Evolutionary conservation across 2,329 filamentous ascomycete genomes (phyloP).

Genomic region (Dryadomyces sulphureus): DNA sequence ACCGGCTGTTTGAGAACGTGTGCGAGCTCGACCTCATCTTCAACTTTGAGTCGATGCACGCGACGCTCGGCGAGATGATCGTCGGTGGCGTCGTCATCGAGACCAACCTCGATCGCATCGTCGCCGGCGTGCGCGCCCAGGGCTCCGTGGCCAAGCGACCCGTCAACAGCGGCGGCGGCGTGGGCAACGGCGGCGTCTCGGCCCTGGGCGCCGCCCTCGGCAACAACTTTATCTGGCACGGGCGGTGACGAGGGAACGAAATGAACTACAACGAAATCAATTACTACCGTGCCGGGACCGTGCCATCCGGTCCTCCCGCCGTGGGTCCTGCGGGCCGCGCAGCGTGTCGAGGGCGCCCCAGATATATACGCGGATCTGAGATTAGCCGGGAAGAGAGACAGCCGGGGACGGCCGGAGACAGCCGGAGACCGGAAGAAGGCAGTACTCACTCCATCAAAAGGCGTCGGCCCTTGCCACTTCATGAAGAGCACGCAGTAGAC

Average conservation of each 20-base stretch:
- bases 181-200: conserved; percentile 13
- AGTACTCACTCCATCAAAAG: conserved; percentile 33
- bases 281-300: too few species aligned
- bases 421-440: background rate
- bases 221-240: conserved; percentile 42
- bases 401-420: background rate
- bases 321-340: background rate
- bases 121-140: conserved; percentile 66
- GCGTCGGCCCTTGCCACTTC: conserved; percentile 35
- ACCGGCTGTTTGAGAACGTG: conserved; percentile 93
- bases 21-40: conserved; percentile 98
- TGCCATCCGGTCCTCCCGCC: too few species aligned
- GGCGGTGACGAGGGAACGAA: conserved; percentile 14
- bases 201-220: conserved; percentile 35
- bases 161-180: conserved; percentile 48
- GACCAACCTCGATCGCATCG: conserved; percentile 76
- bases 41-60: conserved; percentile 94
- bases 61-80: conserved; percentile 83
- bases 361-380: conserved; percentile 13
- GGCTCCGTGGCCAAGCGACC: conserved; percentile 66
- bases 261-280: too few species aligned
- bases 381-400: background rate
- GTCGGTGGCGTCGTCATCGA: conserved; percentile 90
- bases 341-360: conserved; percentile 11
- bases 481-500: conserved; percentile 47